Evolutionary conservation across 495 filamentous ascomycete genomes (phyloP).

Genomic region (Penicillium goetzii): DNA sequence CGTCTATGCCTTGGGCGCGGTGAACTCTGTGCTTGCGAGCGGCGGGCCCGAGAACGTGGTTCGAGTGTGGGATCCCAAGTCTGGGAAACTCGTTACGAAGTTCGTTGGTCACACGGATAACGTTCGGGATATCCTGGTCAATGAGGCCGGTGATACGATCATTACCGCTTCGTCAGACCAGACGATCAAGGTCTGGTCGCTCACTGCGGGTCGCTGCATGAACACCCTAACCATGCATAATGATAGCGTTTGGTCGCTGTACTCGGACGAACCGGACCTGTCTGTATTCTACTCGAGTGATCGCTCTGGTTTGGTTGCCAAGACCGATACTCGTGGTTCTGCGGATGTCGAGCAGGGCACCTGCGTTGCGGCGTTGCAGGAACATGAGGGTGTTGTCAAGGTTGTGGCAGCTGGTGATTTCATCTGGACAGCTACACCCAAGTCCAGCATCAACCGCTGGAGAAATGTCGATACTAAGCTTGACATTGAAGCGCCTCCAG

Average conservation of each 20-base stretch:
- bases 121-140: conserved; percentile 86
- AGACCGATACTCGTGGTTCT: conserved; percentile 82
- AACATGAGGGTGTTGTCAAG: conserved; percentile 87
- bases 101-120: conserved; percentile 99
- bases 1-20: conserved; percentile 84
- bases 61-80: conserved; percentile 87
- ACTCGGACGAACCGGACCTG: conserved; percentile 82
- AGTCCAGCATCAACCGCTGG: conserved; percentile 96
- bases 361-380: conserved; percentile 84
- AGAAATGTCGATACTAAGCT: conserved; percentile 77
- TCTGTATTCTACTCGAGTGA: conserved; percentile 94
- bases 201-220: conserved; percentile 92
- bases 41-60: conserved; percentile 95
- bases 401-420: conserved; percentile 77
- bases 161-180: conserved; percentile 96
- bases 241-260: conserved; percentile 95
- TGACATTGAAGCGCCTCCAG: conserved; percentile 58
- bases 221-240: conserved; percentile 98
- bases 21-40: conserved; percentile 78
- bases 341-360: conserved; percentile 87
- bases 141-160: conserved; percentile 83
- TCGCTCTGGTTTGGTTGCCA: conserved; percentile 86
- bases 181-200: conserved; percentile 96
- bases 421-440: conserved; percentile 93
- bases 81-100: conserved; percentile 89